A percentile compares a stretch with the other conserved stretches of the same genome.
Conservation (phyloP, 2,329 filamentous ascomycete genomes). For the Nigrograna mackinnonii region DNA sequence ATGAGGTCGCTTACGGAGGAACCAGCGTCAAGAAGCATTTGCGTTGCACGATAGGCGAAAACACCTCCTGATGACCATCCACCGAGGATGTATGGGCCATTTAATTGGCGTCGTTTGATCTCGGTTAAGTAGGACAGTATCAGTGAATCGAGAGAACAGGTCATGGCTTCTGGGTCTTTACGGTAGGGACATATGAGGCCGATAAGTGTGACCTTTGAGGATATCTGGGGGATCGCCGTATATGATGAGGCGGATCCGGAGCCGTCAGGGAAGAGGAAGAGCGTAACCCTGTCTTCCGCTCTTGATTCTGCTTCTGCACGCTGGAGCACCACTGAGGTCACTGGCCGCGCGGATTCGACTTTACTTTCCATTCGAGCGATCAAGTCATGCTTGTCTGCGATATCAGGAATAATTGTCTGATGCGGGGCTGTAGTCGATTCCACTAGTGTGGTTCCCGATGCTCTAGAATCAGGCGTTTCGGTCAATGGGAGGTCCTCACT, state of each 20-base stretch:
- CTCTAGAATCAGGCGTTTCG: too few species aligned
- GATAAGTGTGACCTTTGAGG: conserved; percentile 54
- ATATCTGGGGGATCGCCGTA: conserved; percentile 31
- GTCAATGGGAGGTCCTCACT: neutral
- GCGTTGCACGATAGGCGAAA: neutral
- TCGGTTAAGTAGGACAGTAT: neutral
- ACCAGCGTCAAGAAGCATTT: neutral
- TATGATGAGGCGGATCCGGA: neutral
- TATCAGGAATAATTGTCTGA: too few species aligned
- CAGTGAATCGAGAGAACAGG: neutral
- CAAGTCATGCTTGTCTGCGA: conserved; percentile 10
- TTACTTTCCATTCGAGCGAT: conserved; percentile 3
- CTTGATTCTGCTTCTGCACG: too few species aligned
- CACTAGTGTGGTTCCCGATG: too few species aligned
- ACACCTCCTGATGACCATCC: neutral
- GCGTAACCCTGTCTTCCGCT: conserved; percentile 39
- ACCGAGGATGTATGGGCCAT: neutral
- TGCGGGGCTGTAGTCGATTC: too few species aligned
- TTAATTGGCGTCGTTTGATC: neutral
- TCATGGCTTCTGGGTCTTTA: conserved; percentile 11
- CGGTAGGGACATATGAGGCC: conserved; percentile 52
- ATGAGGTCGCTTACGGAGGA: neutral
- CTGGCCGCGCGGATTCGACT: neutral
- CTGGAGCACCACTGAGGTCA: conserved; percentile 47
- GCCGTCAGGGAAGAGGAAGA: neutral